phyloP scores from a whole-genome alignment of 1,284 basidiomycete species.

The Exobasidium cylindrosporum region DNA sequence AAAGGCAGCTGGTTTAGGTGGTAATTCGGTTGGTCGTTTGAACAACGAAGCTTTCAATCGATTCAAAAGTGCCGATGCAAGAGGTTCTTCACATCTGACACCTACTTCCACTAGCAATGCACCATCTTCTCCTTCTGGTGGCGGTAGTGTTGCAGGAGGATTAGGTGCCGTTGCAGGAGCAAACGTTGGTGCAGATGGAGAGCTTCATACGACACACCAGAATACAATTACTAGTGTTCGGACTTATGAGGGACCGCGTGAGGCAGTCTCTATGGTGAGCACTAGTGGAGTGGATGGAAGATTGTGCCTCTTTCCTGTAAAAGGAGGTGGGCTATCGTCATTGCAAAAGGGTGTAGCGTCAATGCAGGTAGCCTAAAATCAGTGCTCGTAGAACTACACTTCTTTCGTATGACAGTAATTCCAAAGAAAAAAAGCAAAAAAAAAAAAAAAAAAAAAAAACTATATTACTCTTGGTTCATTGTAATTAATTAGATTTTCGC shows the following conservation, averaged over 20 bases:
- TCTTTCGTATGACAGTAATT: too few relatives aligned
- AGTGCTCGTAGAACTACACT: too few relatives aligned
- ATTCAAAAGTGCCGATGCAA: slow-evolving; percentile 87
- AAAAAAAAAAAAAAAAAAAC: too few relatives aligned
- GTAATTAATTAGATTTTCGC: too few relatives aligned
- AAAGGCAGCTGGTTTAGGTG: slow-evolving; percentile 41
- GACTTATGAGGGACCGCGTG: slow-evolving; percentile 55
- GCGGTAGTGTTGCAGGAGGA: slow-evolving; percentile 64
- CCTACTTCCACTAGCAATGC: neutral
- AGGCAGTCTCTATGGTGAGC: slow-evolving; percentile 70
- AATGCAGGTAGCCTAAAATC: slow-evolving; percentile 23
- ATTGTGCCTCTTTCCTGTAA: slow-evolving; percentile 84
- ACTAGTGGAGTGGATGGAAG: slow-evolving; percentile 94
- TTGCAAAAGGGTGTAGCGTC: slow-evolving; percentile 43
- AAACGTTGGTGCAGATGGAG: slow-evolving; percentile 65
- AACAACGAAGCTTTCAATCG: slow-evolving; percentile 93
- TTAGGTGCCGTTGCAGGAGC: slow-evolving; percentile 62
- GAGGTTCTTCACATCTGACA: slow-evolving; percentile 63
- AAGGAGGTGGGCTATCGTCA: slow-evolving; percentile 56
- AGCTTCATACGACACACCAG: slow-evolving; percentile 77
- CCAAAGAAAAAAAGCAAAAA: too few relatives aligned
- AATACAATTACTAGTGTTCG: slow-evolving; percentile 84
- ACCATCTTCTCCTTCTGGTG: slow-evolving; percentile 27
- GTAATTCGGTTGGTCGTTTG: slow-evolving; percentile 69
- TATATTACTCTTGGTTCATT: too few relatives aligned